Evolutionary conservation across 495 filamentous ascomycete genomes (phyloP), one percentile per base, ranked within the genome.

Genomic region (Hyphodiscus hymeniophilus): DNA sequence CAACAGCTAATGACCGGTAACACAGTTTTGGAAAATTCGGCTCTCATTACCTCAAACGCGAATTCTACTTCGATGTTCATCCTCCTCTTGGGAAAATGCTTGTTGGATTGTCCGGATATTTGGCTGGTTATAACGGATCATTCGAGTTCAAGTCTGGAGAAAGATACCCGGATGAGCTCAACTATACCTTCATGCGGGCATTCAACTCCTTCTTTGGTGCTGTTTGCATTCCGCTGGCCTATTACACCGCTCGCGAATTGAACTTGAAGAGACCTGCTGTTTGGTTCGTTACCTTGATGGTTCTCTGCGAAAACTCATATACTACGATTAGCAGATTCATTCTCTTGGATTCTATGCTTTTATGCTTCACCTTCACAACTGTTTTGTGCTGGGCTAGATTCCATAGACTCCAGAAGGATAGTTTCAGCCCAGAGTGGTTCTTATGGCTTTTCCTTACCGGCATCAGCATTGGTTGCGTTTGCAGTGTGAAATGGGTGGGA

Each of bases 121-220:
- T 98, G 45, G 92, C 92, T 30, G 91, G 91, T 42, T 98, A 98
- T 73, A 98, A 98, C 76, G 92, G 92, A 28, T 95, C 94, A 1
- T 98, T 98, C 68, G 94, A 97, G 65, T 98, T 98, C 79, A 98
- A 98, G 65, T 96, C 91, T 20, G 92, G 92, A 57, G 92, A 97
- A 64, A 86, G 75, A 36, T 98, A 98, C 60, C 92, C 92, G 1
- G 76, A 80, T 53, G 89, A 96, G 59, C 72, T 98, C 60, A 85
- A 98, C 72, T 98, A 96, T 64, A 94, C 90, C 50, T 95, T 95
- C 63, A 98, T 98, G 92, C 84, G 92, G 52, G 75, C 92, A 28
- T 98, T 98, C 79, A 98, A 98, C 68, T 82, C 92, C 47, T 77
- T 87, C 40, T 98, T 95, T 67, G 92, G 92, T 33, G 89, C 87